Percentiles rank a stretch among this genome's conserved stretches.
Conservation (phyloP, 2,329 filamentous ascomycete genomes). For the Trichophyton schoenleinii region DNA sequence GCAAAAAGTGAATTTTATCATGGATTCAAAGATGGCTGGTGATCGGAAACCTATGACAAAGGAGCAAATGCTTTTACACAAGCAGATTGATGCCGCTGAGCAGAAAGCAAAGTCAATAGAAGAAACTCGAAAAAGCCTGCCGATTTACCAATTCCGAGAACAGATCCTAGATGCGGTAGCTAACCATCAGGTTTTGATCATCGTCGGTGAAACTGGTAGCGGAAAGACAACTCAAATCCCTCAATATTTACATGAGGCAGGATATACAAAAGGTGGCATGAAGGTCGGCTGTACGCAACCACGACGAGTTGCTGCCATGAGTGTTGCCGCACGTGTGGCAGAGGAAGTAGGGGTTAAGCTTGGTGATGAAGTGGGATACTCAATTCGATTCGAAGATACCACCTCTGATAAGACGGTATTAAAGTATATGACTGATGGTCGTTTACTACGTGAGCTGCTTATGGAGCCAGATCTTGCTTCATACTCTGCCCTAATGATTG, state of each 20-base stretch:
- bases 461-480: constrained; percentile 71
- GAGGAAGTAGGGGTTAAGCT: constrained; percentile 86
- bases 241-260: constrained; percentile 84
- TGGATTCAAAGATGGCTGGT: constrained; percentile 60
- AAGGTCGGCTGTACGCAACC: constrained; percentile 93
- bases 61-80: constrained; percentile 65
- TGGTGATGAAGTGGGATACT: constrained; percentile 86
- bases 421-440: constrained; percentile 96
- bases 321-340: constrained; percentile 86
- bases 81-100: constrained; percentile 78
- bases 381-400: constrained; percentile 86
- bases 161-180: constrained; percentile 77
- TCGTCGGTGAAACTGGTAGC: constrained; percentile 88
- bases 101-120: constrained; percentile 79
- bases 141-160: constrained; percentile 78
- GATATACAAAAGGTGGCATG: constrained; percentile 69
- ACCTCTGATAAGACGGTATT: constrained; percentile 83
- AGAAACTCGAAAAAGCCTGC: constrained; percentile 78
- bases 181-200: constrained; percentile 74
- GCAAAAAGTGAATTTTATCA: constrained; percentile 73
- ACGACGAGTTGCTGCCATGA: constrained; percentile 91
- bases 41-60: constrained; percentile 59
- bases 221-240: constrained; percentile 94
- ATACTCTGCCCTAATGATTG: constrained; percentile 87
- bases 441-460: constrained; percentile 80